Evolutionary conservation across 2,329 filamentous ascomycete species (phyloP).

Genomic region (Xylariaceae sp.): DNA sequence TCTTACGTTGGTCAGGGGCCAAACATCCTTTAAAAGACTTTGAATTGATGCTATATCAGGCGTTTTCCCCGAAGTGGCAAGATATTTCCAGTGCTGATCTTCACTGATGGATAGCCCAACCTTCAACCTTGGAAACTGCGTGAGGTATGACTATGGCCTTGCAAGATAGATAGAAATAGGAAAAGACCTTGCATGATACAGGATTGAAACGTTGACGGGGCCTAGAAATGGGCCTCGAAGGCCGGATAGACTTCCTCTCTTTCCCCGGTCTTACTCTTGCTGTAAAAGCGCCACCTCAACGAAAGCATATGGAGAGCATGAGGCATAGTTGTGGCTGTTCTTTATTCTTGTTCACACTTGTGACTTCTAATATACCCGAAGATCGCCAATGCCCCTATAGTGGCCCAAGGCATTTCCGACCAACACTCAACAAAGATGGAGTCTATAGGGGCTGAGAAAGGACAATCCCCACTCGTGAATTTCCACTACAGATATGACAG

Average conservation of each 20-base stretch:
- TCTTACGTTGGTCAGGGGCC: neutral
- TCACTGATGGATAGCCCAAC: neutral
- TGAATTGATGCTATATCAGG: neutral
- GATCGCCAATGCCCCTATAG: neutral
- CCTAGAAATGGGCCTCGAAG: neutral
- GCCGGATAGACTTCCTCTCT: neutral
- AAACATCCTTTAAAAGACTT: slow-evolving; percentile 1
- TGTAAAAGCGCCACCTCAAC: neutral
- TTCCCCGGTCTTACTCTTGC: neutral
- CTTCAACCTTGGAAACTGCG: slow-evolving; percentile 6
- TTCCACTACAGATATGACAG: neutral
- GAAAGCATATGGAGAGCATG: neutral
- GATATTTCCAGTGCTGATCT: neutral
- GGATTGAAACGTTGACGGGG: neutral
- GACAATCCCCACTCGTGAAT: neutral
- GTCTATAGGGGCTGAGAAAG: slow-evolving; percentile 5
- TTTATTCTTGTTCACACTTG: neutral
- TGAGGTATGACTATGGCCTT: neutral
- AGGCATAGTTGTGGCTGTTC: neutral
- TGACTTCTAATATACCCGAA: neutral
- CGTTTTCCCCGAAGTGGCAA: neutral
- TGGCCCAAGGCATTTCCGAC: neutral
- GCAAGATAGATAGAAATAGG: no score
- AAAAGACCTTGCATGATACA: slow-evolving; percentile 9
- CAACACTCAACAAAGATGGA: neutral